Evolutionary conservation across 306 rosid species (phyloP), one percentile per base, ranked within the genome.

Genomic region (Urtica urens): DNA sequence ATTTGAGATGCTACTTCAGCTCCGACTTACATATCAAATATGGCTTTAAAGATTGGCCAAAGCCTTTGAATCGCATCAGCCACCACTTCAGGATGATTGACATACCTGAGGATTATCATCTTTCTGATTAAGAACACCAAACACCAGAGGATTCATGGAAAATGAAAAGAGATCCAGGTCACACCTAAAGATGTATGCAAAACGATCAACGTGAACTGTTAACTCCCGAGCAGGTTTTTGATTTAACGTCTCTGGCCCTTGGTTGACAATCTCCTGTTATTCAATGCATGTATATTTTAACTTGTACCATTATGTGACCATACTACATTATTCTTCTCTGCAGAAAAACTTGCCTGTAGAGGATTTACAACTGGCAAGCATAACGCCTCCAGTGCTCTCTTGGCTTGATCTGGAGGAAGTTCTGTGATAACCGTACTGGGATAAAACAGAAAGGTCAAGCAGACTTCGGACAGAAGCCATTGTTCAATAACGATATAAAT

Each of bases 11-110:
- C 39, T 65, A 50, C 33, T 59, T 26, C 33, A 21, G 41, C 25
- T 42, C n/a, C 38, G 23, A 59, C 96, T 86, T 60, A 92, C 99
- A 82, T 65, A 70, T 92, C 99, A 74, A 92, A 92, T 63, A 92
- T 80, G 64, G 93, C 81, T 72, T 86, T 92, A 46, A 92, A 92
- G 74, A 92, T 71, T 65, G 96, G 93, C 99, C 99, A 92, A 23
- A 92, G 80, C 58, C 80, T 75, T 68, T 82, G 94, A 66, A 92
- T 78, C 48, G 96, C 93, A 74, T 92, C 93, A 34, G 99, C 99
- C 68, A 92, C 99, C 15, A 85, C 96, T 76, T 86, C 88, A 28
- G 99, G 93, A 64, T 86, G 96, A 51, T 82, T 73, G 53, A 82
- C 99, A 59, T 77, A 90, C 79, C 97, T 90, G 58, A 25, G 73